Evolutionary conservation across 2,329 filamentous ascomycete genomes (phyloP).

Genomic region (Curvularia spicifera): DNA sequence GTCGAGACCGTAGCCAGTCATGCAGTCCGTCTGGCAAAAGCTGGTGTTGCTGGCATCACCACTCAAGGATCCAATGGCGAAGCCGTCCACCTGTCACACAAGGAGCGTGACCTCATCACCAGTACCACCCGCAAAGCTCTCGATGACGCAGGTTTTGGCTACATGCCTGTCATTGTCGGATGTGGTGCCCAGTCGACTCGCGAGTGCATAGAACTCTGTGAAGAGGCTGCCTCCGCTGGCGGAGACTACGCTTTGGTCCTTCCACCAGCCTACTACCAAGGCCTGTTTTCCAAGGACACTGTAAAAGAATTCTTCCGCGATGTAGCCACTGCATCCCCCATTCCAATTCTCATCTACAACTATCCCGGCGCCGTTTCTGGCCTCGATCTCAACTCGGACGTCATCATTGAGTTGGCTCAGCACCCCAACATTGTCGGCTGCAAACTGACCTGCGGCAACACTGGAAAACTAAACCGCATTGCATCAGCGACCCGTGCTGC

Average conservation of each 20-base stretch:
- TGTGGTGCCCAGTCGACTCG: constrained; percentile 75
- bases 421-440: constrained; percentile 72
- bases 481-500: constrained; percentile 59
- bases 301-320: constrained; percentile 69
- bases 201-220: constrained; percentile 73
- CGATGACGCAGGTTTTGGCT: constrained; percentile 67
- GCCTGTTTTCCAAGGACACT: constrained; percentile 67
- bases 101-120: constrained; percentile 73
- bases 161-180: constrained; percentile 76
- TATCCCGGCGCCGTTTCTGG: constrained; percentile 69
- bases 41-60: constrained; percentile 75
- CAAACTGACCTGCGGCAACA: constrained; percentile 74
- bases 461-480: constrained; percentile 68
- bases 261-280: constrained; percentile 77
- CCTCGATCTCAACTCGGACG: constrained; percentile 68
- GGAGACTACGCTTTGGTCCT: constrained; percentile 79
- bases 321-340: constrained; percentile 67
- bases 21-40: constrained; percentile 72
- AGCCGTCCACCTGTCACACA: constrained; percentile 76
- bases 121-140: constrained; percentile 72
- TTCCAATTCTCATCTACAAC: constrained; percentile 74
- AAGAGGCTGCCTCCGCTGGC: constrained; percentile 71
- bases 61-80: constrained; percentile 85
- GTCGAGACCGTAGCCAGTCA: constrained; percentile 50
- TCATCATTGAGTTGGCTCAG: constrained; percentile 64